Base-by-base conservation (phyloP, 1,284 basidiomycete species). In the Apiotrichum laibachii region DNA sequence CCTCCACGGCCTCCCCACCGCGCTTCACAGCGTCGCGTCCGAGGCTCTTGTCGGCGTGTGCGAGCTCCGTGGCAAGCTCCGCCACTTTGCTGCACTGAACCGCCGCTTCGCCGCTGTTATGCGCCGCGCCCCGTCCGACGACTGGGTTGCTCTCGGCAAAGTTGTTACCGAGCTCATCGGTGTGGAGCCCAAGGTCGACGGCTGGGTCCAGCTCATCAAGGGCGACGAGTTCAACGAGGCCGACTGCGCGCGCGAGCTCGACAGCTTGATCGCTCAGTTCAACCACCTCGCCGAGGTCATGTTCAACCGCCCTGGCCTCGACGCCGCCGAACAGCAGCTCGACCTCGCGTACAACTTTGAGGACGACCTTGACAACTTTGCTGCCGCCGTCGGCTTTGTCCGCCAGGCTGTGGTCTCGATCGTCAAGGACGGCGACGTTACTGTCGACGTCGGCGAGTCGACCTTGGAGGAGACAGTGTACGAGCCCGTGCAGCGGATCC, bases 151-250 rank as follows among this genome's bases (percentile, higher is more conserved):
- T 64, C 85, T 90, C 54, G 95, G 93, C 1, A 84, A 89, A 34
- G 83, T 96, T 33, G 91, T 86, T 66, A 83, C 85, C 10, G 95
- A 99, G 63, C 84, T 97, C 42, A 84, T 85, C 0, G 88, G 88
- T 0, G 85, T 97, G 73, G 95, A 99, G 80, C 89, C 88, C 73
- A 85, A 89, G 44, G 84, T 99, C 55, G 93, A 99, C 70, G 86
- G 88, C 77, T 95, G 95, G 75, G 85, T 98, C 59, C 88, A 89
- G 54, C 82, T 88, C 35, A 80, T 96, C 15, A 83, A 89, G 49
- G 82, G 86, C 46, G 92, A 97, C 66, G 92, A 92, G 75, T 92
- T 99, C 80, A 84, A 88, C 46, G 94, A 95, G 77, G 84, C 87
- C 77, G 92, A 96, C 67, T 97, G 93, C 76, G 90, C 89, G 16